A percentile compares a stretch with the other conserved stretches of the same genome.
Evolutionary conservation across 176 grass and related monocot genomes (phyloP).

Genomic region (Elymus sibiricus): DNA sequence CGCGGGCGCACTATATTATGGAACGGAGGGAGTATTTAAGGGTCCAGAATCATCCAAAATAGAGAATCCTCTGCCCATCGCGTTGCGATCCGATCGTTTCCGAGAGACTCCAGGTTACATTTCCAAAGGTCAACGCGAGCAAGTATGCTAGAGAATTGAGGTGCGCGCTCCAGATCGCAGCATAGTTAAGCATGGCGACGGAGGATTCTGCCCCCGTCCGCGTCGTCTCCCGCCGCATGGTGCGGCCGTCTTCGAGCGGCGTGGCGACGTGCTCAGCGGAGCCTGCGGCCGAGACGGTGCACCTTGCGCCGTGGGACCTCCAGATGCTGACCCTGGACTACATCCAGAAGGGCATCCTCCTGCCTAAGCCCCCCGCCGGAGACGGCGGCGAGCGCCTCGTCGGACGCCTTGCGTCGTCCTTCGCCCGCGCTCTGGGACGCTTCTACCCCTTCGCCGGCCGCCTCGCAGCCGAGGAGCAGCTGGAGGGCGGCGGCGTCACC

Average conservation of each 20-base stretch:
- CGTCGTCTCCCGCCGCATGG: slow-evolving; percentile 5
- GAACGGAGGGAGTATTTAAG: no score
- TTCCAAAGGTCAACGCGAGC: no score
- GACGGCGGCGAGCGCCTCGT: neutral
- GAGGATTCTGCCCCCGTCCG: neutral
- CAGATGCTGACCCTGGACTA: slow-evolving; percentile 16
- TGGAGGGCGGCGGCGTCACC: neutral
- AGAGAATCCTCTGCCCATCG: no score
- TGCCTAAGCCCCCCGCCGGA: neutral
- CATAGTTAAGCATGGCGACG: neutral
- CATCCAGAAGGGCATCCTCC: slow-evolving; percentile 26
- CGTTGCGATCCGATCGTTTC: no score
- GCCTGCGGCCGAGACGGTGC: neutral
- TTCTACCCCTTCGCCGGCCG: slow-evolving; percentile 52
- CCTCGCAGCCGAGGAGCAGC: neutral
- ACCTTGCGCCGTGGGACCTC: slow-evolving; percentile 24
- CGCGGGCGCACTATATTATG: no score
- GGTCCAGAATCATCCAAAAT: no score
- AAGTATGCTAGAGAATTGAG: no score
- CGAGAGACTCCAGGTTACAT: no score
- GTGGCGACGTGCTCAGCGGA: neutral
- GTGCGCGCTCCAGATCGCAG: no score
- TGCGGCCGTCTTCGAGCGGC: neutral
- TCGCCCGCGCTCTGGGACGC: slow-evolving; percentile 23
- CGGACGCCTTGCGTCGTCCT: slow-evolving; percentile 14